Conservation (phyloP, 2,329 filamentous ascomycete species). For the Penicillium sp. region DNA sequence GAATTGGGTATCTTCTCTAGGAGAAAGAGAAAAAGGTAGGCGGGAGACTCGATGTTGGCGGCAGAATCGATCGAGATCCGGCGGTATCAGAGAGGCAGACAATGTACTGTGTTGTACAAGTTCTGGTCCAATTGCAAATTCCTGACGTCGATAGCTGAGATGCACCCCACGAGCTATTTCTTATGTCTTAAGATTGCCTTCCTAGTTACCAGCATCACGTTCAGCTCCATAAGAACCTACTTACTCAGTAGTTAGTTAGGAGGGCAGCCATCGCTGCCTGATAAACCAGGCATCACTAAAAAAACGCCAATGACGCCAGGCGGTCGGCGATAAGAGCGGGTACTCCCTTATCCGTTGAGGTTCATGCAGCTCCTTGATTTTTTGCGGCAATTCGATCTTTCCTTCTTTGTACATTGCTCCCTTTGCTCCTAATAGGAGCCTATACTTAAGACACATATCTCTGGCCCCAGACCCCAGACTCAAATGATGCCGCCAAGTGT, state of each 20-base stretch:
- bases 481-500: slow-evolving; percentile 32
- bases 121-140: not conserved
- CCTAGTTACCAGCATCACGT: not conserved
- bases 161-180: too few relatives aligned
- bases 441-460: not conserved
- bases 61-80: slow-evolving; percentile 23
- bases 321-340: slow-evolving; percentile 25
- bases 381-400: slow-evolving; percentile 4
- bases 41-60: slow-evolving; percentile 11
- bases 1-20: not conserved
- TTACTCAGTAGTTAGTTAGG: not conserved
- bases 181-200: not conserved
- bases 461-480: slow-evolving; percentile 6
- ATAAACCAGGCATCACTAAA: not conserved
- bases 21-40: not conserved
- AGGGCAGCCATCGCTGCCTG: not conserved
- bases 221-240: not conserved
- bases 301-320: slow-evolving; percentile 20
- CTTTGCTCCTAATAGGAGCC: not conserved
- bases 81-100: not conserved
- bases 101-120: not conserved
- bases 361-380: slow-evolving; percentile 1
- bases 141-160: not conserved
- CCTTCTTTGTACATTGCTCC: not conserved
- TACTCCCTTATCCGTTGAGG: slow-evolving; percentile 18